A percentile compares a stretch with the other conserved stretches of the same genome.
Conservation (phyloP, 352 stramenopile species). For the Phytophthora colocasiae region DNA sequence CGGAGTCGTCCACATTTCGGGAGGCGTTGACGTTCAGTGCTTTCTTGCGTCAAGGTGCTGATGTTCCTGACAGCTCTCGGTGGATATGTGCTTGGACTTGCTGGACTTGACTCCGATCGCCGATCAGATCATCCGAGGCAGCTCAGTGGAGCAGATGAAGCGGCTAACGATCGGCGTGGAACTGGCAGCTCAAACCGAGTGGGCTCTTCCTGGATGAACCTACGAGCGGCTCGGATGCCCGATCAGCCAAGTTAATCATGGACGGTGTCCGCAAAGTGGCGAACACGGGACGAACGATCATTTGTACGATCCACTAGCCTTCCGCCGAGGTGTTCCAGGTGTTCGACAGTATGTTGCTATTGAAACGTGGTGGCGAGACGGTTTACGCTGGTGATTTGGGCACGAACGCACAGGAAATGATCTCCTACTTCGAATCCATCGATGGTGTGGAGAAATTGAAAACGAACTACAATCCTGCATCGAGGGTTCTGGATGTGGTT, state of each 20-base stretch:
- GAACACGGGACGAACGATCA: constrained; percentile 10
- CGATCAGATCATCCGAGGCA: constrained; percentile 29
- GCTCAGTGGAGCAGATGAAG: constrained; percentile 33
- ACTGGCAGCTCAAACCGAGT: constrained; percentile 15
- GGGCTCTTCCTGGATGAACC: constrained; percentile 28
- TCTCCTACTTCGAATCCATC: constrained; percentile 18
- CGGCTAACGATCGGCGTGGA: constrained; percentile 24
- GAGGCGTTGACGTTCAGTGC: constrained; percentile 24
- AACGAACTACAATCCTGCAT: constrained; percentile 9
- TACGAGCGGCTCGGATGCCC: constrained; percentile 23
- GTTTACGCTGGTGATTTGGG: constrained; percentile 20
- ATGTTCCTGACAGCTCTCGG: constrained; percentile 11
- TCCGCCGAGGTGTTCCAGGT: constrained; percentile 24
- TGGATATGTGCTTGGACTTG: constrained; percentile 15
- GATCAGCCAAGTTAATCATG: constrained; percentile 28
- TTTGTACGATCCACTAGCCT: constrained; percentile 22
- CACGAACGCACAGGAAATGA: constrained; percentile 20
- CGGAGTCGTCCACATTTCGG: constrained; percentile 16
- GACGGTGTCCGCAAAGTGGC: constrained; percentile 26
- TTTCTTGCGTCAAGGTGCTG: constrained; percentile 15
- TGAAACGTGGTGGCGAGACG: constrained; percentile 23
- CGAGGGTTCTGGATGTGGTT: constrained; percentile 27
- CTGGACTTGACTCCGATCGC: constrained; percentile 17
- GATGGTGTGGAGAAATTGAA: constrained; percentile 14
- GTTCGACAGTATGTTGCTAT: constrained; percentile 19